Evolutionary conservation across 768 basidiomycete genomes (phyloP).

Genomic region (Rhizopogon rudus): DNA sequence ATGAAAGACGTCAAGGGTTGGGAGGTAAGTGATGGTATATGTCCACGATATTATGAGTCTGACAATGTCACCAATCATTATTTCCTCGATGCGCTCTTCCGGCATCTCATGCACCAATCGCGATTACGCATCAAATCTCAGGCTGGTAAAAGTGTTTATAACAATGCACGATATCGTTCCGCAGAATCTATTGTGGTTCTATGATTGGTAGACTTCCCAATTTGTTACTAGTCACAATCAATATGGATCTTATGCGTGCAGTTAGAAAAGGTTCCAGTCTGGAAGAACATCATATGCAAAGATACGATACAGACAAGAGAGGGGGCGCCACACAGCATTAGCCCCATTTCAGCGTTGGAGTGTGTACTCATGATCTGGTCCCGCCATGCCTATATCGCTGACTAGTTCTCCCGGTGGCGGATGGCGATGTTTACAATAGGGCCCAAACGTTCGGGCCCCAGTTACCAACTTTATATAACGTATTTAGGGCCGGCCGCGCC

Average conservation of each 20-base stretch:
- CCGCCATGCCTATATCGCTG: conserved; percentile 8
- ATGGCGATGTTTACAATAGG: conserved; percentile 29
- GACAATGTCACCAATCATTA: conserved; percentile 15
- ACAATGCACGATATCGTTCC: conserved; percentile 65
- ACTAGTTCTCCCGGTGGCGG: conserved; percentile 26
- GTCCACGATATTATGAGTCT: conserved; percentile 20
- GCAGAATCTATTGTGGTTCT: conserved; percentile 56
- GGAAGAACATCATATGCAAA: conserved; percentile 7
- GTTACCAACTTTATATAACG: not conserved
- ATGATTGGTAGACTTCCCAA: conserved; percentile 27
- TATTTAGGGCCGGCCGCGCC: conserved; percentile 20
- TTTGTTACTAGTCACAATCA: not conserved
- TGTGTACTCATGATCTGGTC: conserved; percentile 1
- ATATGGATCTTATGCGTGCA: conserved; percentile 6
- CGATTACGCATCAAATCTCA: conserved; percentile 29
- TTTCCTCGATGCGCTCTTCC: conserved; percentile 14
- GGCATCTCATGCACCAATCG: conserved; percentile 11
- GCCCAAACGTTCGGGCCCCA: conserved; percentile 8
- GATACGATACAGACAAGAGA: conserved; percentile 1
- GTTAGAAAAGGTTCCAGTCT: not conserved
- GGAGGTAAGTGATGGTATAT: conserved; percentile 64
- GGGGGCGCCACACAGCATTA: conserved; percentile 17
- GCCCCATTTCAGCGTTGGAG: conserved; percentile 1
- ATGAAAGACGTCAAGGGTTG: conserved; percentile 94
- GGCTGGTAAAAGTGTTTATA: conserved; percentile 85